A percentile compares a stretch with the other conserved stretches of the same genome.
phyloP scores from a whole-genome alignment of 176 grass and related monocot species.

The Juncus effusus region DNA sequence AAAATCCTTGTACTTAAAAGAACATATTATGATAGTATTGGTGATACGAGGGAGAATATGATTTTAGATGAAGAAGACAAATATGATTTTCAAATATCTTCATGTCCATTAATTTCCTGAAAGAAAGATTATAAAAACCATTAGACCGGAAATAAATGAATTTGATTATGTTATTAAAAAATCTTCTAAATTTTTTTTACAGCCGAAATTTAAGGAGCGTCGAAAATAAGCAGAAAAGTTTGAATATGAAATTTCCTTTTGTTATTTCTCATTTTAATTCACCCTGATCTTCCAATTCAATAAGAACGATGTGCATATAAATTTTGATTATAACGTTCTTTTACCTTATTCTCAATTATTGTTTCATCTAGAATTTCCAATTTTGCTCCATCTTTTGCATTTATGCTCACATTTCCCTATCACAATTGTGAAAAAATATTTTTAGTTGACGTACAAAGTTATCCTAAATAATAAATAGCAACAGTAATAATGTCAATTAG shows the following conservation, averaged over 20 bases:
- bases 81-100: constrained; percentile 14
- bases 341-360: constrained; percentile 73
- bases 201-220: too few relatives aligned
- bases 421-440: neutral
- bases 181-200: too few relatives aligned
- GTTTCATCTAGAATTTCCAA: constrained; percentile 68
- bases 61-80: neutral
- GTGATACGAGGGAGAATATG: too few relatives aligned
- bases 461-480: neutral
- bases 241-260: too few relatives aligned
- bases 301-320: neutral
- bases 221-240: too few relatives aligned
- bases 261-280: too few relatives aligned
- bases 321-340: neutral
- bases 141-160: neutral
- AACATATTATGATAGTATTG: too few relatives aligned
- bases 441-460: too few relatives aligned
- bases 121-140: neutral
- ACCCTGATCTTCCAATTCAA: too few relatives aligned
- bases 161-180: neutral
- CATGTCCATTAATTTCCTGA: constrained; percentile 23
- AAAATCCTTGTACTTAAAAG: too few relatives aligned
- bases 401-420: constrained; percentile 62
- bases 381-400: constrained; percentile 62
- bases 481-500: constrained; percentile 1